Conservation (phyloP, 768 basidiomycete genomes). For the Strobilomyces dryophilus region DNA sequence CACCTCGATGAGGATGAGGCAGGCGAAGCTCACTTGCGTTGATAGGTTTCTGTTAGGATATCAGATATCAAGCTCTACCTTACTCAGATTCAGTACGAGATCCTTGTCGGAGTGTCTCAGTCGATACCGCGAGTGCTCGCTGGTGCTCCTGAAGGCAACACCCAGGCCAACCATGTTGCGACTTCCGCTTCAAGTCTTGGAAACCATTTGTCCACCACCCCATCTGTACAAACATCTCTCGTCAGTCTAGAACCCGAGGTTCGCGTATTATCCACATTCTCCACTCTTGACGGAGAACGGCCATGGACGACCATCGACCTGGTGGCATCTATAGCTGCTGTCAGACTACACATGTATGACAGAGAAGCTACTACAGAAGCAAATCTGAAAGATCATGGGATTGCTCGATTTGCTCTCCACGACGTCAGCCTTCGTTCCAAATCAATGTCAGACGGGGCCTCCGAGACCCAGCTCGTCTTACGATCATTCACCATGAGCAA, state of each 20-base stretch:
- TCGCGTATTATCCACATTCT: conserved; percentile 18
- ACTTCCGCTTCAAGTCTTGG: conserved; percentile 12
- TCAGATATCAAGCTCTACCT: conserved; percentile 83
- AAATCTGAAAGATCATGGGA: conserved; percentile 71
- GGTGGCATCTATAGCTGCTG: conserved; percentile 59
- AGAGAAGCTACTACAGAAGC: conserved; percentile 49
- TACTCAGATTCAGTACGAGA: conserved; percentile 78
- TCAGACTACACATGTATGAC: conserved; percentile 88
- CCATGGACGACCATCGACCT: conserved; percentile 71
- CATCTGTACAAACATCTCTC: conserved; percentile 1
- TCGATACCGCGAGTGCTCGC: conserved; percentile 68
- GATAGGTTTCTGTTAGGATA: conserved; percentile 64
- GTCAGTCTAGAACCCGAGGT: conserved; percentile 54
- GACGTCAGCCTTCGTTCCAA: conserved; percentile 78
- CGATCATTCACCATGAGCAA: conserved; percentile 91
- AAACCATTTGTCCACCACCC: neutral
- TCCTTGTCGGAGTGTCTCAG: conserved; percentile 60
- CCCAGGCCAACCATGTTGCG: conserved; percentile 27
- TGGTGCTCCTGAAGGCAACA: conserved; percentile 40
- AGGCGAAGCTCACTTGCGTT: conserved; percentile 5
- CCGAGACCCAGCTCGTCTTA: conserved; percentile 84
- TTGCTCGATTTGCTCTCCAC: conserved; percentile 80
- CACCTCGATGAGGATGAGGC: neutral
- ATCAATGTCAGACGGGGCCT: conserved; percentile 74
- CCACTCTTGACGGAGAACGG: conserved; percentile 21